These are phyloP conservation scores for Blepharisma japonicum DNA, from an alignment of 73 alveolate genomes.

Conservation along the genomic window DNA sequence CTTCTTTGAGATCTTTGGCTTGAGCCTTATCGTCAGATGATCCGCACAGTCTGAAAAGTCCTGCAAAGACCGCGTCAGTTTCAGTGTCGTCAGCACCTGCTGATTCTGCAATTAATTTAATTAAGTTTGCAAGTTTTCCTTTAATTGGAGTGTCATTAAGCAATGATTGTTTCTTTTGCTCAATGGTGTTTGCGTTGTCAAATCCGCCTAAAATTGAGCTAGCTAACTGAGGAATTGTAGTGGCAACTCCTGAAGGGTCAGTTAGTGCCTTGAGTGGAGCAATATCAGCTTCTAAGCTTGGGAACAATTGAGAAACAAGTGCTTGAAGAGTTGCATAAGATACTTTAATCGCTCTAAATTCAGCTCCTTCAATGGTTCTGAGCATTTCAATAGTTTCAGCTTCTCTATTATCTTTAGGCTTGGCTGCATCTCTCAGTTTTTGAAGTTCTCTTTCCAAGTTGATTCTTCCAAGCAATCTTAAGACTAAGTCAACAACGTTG, in stretches of 20 bases:
- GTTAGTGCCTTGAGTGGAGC: not conserved
- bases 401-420: not conserved
- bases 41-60: conserved; percentile 25
- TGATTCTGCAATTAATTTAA: too few relatives aligned
- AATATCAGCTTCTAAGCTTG: not conserved
- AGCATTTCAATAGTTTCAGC: not conserved
- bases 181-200: not conserved
- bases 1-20: conserved; percentile 4
- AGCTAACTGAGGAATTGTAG: not conserved
- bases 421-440: conserved; percentile 3
- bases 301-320: not conserved
- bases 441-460: conserved; percentile 15
- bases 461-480: not conserved
- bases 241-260: not conserved
- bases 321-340: not conserved
- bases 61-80: conserved; percentile 1
- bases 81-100: not conserved
- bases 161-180: too few relatives aligned
- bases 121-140: too few relatives aligned
- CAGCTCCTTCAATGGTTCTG: not conserved
- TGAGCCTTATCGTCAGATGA: not conserved
- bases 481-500: not conserved
- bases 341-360: not conserved
- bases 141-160: too few relatives aligned
- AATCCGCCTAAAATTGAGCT: not conserved